A percentile compares a stretch with the other conserved stretches of the same genome.
Conservation (phyloP, 2,329 filamentous ascomycete species). For the Aspergillus pseudoviridinutans region DNA sequence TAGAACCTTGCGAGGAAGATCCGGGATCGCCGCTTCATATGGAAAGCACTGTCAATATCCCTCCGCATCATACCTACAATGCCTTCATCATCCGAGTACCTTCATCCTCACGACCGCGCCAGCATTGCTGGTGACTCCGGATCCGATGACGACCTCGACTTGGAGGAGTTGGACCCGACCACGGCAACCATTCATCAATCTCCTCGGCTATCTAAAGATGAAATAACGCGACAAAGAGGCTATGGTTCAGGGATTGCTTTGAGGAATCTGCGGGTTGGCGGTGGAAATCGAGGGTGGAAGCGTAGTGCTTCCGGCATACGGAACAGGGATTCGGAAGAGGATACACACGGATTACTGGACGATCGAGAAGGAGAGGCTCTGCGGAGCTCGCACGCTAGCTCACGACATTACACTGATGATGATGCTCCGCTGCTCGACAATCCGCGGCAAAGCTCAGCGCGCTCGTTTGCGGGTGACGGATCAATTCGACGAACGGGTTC, state of each 20-base stretch:
- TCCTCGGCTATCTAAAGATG: constrained; percentile 25
- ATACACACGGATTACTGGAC: constrained; percentile 63
- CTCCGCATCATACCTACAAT: constrained; percentile 16
- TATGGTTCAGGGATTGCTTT: constrained; percentile 42
- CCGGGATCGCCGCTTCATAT: background rate
- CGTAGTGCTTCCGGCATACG: constrained; percentile 41
- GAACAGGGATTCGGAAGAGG: constrained; percentile 50
- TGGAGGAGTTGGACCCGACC: constrained; percentile 45
- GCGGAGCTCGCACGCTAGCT: constrained; percentile 58
- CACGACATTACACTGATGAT: constrained; percentile 56
- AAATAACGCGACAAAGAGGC: constrained; percentile 20
- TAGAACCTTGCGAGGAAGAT: background rate
- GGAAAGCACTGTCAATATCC: background rate
- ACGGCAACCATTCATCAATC: constrained; percentile 19
- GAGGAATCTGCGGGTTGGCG: constrained; percentile 49
- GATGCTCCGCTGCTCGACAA: constrained; percentile 68
- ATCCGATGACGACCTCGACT: constrained; percentile 43
- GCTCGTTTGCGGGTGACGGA: constrained; percentile 29
- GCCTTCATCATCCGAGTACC: constrained; percentile 36
- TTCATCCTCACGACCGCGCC: constrained; percentile 28
- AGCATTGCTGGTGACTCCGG: constrained; percentile 33
- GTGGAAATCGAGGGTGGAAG: constrained; percentile 41
- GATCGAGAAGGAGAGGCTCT: constrained; percentile 55
- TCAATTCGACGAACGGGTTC: constrained; percentile 49
- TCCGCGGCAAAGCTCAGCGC: constrained; percentile 38